phyloP scores from a whole-genome alignment of 1,284 basidiomycete genomes.

The Puccinia coronata region DNA sequence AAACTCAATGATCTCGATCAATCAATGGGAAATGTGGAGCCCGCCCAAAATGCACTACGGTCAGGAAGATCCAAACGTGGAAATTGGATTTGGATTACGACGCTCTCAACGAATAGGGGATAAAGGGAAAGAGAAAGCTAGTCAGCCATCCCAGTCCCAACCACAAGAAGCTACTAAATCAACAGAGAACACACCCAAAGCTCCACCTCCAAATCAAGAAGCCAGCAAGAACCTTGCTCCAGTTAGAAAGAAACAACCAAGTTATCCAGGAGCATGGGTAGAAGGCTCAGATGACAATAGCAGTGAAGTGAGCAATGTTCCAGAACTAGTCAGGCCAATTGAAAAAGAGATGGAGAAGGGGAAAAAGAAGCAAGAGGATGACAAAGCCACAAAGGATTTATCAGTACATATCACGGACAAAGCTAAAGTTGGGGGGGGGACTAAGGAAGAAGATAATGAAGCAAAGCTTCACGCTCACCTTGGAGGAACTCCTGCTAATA shows the following conservation, averaged over 20 bases:
- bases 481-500: too few species aligned
- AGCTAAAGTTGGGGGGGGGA: too few species aligned
- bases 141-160: too few species aligned
- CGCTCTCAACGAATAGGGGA: neutral
- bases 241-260: neutral
- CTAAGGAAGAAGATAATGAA: too few species aligned
- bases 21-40: slow-evolving; percentile 1
- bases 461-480: neutral
- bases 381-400: neutral
- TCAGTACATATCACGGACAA: neutral
- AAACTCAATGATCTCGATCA: neutral
- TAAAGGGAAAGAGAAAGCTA: neutral
- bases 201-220: neutral
- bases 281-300: neutral
- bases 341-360: neutral
- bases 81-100: neutral
- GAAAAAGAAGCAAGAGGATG: neutral
- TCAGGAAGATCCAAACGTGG: neutral
- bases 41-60: neutral
- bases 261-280: neutral
- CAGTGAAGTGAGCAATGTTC: too few species aligned
- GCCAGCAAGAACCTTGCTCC: neutral
- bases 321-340: neutral
- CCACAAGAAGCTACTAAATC: too few species aligned
- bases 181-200: neutral